These are phyloP conservation scores for Colletotrichum incanum DNA, from an alignment of 2,329 filamentous ascomycete species.

Conservation along the genomic window DNA sequence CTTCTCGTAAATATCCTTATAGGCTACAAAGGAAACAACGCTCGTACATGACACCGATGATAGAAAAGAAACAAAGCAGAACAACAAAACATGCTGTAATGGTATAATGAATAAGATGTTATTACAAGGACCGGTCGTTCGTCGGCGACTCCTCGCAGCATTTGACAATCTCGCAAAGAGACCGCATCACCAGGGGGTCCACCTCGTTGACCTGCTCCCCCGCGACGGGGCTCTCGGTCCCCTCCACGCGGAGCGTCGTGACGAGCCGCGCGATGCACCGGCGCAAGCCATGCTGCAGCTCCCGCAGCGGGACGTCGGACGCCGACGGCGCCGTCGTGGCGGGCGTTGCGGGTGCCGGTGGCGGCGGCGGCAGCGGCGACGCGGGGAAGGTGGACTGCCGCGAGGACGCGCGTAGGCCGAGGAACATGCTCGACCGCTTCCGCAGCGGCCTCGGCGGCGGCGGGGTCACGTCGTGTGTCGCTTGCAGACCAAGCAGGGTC, in stretches of 20 bases:
- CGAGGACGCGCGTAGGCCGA: conserved; percentile 28
- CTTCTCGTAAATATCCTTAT: not conserved
- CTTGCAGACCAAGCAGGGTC: conserved; percentile 63
- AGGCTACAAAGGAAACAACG: not conserved
- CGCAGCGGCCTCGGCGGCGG: conserved; percentile 47
- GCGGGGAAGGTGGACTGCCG: conserved; percentile 21
- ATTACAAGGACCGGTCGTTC: conserved; percentile 25
- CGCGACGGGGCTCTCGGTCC: conserved; percentile 20
- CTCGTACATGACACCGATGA: not conserved
- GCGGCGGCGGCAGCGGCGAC: conserved; percentile 35
- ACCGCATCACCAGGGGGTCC: conserved; percentile 57
- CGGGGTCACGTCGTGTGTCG: conserved; percentile 35
- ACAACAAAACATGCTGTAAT: not conserved
- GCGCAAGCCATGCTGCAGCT: conserved; percentile 65
- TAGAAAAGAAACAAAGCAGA: not conserved
- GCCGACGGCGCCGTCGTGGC: not conserved
- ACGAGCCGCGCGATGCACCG: conserved; percentile 68
- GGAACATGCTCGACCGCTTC: conserved; percentile 39
- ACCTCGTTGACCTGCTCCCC: conserved; percentile 48
- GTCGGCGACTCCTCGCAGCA: conserved; percentile 42
- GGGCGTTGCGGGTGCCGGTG: conserved; percentile 5
- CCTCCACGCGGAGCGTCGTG: conserved; percentile 57
- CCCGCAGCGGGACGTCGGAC: conserved; percentile 55
- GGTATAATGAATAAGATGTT: not conserved
- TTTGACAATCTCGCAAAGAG: conserved; percentile 61